phyloP scores from a whole-genome alignment of 257 asterid genomes.

The Solanum tarijense region DNA sequence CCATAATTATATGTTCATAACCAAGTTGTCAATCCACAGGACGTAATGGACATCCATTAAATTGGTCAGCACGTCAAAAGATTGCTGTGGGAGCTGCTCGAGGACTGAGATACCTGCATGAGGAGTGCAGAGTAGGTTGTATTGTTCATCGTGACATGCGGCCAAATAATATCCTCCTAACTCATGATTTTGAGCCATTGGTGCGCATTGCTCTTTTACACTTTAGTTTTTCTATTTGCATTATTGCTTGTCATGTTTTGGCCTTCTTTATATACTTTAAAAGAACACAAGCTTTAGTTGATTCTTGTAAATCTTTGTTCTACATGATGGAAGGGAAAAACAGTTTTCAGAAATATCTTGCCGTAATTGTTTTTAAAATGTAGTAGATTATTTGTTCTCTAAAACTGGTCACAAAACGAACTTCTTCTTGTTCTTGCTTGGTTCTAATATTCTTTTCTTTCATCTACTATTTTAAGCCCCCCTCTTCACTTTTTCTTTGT shows the following conservation, averaged over 20 bases:
- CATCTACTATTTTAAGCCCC: not conserved
- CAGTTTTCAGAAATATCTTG: not conserved
- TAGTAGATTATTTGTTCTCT: not conserved
- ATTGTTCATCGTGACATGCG: slow-evolving; percentile 89
- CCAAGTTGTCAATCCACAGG: slow-evolving; percentile 28
- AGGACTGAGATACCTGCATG: slow-evolving; percentile 86
- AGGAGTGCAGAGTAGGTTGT: slow-evolving; percentile 94
- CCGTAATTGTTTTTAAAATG: not conserved
- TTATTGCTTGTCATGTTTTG: not conserved
- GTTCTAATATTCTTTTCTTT: not conserved
- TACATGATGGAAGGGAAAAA: not conserved
- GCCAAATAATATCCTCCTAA: slow-evolving; percentile 89
- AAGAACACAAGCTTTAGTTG: not conserved
- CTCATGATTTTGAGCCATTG: slow-evolving; percentile 90
- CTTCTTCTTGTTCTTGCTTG: not conserved
- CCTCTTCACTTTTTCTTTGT: not conserved
- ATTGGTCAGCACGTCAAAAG: slow-evolving; percentile 66
- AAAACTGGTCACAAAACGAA: not conserved
- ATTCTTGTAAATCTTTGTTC: not conserved
- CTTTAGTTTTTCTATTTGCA: not conserved
- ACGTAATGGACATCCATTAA: slow-evolving; percentile 26
- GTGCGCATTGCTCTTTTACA: slow-evolving; percentile 22
- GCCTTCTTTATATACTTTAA: not conserved
- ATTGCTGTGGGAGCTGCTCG: slow-evolving; percentile 87
- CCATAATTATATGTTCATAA: not conserved